phyloP scores from a whole-genome alignment of 176 grass and related monocot genomes.

The Zea luxurians region DNA sequence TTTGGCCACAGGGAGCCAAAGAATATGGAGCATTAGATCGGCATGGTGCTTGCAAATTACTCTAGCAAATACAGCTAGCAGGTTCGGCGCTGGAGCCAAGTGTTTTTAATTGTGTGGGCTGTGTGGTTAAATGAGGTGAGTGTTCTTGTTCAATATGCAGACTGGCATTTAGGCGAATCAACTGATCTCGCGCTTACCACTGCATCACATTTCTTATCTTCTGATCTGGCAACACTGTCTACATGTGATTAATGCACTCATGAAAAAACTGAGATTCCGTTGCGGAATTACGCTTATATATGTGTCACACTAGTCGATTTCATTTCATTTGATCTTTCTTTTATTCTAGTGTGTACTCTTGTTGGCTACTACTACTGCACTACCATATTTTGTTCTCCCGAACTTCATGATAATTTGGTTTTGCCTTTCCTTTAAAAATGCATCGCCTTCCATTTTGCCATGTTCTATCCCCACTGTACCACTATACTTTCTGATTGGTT shows the following conservation, averaged over 20 bases:
- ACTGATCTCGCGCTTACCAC: neutral
- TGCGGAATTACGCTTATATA: neutral
- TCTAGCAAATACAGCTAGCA: slow-evolving; percentile 8
- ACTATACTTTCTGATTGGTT: neutral
- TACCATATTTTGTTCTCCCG: neutral
- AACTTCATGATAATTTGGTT: neutral
- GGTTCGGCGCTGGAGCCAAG: neutral
- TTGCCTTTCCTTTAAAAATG: neutral
- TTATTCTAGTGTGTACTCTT: neutral
- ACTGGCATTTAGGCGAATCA: neutral
- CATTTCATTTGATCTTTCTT: neutral
- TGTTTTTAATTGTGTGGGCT: neutral
- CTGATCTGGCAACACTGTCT: neutral
- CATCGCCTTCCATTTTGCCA: neutral
- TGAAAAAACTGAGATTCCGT: neutral
- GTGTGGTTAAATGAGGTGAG: slow-evolving; percentile 30
- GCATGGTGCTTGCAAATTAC: neutral
- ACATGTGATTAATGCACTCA: slow-evolving; percentile 27
- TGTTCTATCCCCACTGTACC: neutral
- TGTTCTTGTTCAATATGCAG: slow-evolving; percentile 28
- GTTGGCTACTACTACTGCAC: neutral
- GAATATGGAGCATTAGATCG: neutral
- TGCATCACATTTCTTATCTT: neutral
- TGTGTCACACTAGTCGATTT: too few species aligned
- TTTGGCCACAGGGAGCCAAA: neutral